Percentiles rank a stretch among this genome's conserved stretches.
phyloP scores from a whole-genome alignment of 352 stramenopile genomes.

The Phytopythium aichiense region DNA sequence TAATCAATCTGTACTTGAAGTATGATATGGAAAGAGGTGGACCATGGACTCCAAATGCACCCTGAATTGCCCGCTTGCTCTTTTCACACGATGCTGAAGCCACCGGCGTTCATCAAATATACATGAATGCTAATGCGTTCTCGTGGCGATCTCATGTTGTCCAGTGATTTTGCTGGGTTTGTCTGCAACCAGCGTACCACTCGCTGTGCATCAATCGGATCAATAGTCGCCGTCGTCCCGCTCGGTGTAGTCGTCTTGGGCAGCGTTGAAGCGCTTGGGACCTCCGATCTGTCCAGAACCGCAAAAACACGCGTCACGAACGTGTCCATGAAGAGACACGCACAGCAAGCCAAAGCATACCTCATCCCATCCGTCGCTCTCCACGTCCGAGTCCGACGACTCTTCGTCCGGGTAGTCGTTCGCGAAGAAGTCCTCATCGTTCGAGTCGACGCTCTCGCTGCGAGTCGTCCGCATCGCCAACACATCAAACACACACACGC shows the following conservation, averaged over 20 bases:
- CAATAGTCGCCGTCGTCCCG: constrained; percentile 27
- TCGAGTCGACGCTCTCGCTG: constrained; percentile 79
- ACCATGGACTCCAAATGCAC: too few relatives aligned
- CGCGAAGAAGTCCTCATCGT: constrained; percentile 70
- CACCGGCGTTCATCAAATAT: too few relatives aligned
- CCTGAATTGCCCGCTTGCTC: too few relatives aligned
- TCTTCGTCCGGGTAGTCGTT: constrained; percentile 88
- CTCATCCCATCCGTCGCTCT: constrained; percentile 34
- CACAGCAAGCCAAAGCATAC: constrained; percentile 10
- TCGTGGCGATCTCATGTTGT: neutral
- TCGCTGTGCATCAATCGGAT: neutral
- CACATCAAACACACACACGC: constrained; percentile 17
- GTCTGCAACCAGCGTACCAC: neutral
- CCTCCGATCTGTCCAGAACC: constrained; percentile 20
- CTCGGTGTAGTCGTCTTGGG: constrained; percentile 24
- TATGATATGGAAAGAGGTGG: too few relatives aligned
- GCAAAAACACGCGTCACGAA: constrained; percentile 10
- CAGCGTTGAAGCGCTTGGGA: constrained; percentile 11
- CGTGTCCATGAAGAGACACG: neutral
- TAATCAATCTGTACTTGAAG: neutral
- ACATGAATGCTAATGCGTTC: neutral
- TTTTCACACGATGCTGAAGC: too few relatives aligned
- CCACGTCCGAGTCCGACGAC: constrained; percentile 31
- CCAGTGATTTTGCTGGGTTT: neutral
- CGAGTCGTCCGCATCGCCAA: constrained; percentile 11